Base-by-base conservation (phyloP, 345 rosid species). In the Geranium rotundifolium region DNA sequence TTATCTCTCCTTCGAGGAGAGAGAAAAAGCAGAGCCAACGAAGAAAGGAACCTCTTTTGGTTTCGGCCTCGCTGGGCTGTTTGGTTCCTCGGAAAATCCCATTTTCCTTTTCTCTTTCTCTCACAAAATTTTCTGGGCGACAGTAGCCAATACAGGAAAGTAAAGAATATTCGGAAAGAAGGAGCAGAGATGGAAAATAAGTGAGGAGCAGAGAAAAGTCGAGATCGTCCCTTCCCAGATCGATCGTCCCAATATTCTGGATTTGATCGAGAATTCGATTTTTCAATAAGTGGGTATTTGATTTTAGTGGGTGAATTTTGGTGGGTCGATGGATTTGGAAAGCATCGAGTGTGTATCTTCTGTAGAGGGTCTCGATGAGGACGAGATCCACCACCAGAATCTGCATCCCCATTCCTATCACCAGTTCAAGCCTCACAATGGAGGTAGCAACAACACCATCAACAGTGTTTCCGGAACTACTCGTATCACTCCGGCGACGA, bases 271-370 rank as follows among this genome's bases (percentile, higher is more conserved):
- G 12, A 46, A 3, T 55, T 55, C 57, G 20, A 55, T 17, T 55
- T 14, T 14, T 14, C n/a, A 4, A 13, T n/a, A 2, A 2, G 6
- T 52, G 17, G 17, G 15, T 54, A 46, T 61, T 37, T 16, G 27
- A 23, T 16, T 19, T 41, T 54, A 14, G 41, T 18, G 19, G 52
- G 41, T 61, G 46, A 10, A 37, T 59, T 61, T 15, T 55, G 52
- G 29, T 27, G 52, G 19, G 54, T 41, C 5, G 76, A 88, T 88
- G 92, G 92, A 88, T 16, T 67, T 71, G 71, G 88, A 85, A 64
- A 81, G 69, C 61, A 78, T 87, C 63, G 95, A 84, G 76, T 87
- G 88, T 54, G 85, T 81, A 14, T 75, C 90, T 0, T 78, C 90
- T 12, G 62, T 70, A 15, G 84, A 82, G 57, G 84, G 84, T 29